Evolutionary conservation across 257 asterid species (phyloP).

Genomic region (Solanum tarijense): DNA sequence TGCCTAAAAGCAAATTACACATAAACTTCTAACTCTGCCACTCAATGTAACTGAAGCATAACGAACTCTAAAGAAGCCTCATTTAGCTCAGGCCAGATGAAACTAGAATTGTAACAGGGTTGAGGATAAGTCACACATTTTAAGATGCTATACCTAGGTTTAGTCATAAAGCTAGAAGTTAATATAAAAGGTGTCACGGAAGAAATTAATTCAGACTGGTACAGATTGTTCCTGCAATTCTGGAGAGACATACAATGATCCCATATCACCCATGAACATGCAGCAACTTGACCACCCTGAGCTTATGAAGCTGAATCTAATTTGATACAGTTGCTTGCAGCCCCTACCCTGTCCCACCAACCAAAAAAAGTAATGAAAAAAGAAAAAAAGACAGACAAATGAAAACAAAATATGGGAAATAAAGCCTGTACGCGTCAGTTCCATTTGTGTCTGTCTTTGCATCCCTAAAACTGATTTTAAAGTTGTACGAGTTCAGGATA

Average conservation of each 20-base stretch:
- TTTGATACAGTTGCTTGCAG: neutral
- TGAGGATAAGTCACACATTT: neutral
- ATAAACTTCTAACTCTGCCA: neutral
- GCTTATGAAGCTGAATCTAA: neutral
- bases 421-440: neutral
- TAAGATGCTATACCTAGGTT: neutral
- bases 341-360: neutral
- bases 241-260: neutral
- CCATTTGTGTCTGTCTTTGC: neutral
- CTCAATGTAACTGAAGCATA: neutral
- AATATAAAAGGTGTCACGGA: neutral
- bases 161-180: neutral
- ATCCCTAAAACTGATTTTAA: neutral
- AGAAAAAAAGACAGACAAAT: neutral
- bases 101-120: neutral
- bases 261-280: neutral
- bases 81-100: neutral
- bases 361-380: neutral
- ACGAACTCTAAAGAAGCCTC: neutral
- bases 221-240: neutral
- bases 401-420: neutral
- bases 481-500: neutral
- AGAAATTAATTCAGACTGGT: neutral
- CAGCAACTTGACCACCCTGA: neutral
- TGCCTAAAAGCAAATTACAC: neutral